Conservation (phyloP, 176 grass and related monocot genomes). For the Aegilops longissima region DNA sequence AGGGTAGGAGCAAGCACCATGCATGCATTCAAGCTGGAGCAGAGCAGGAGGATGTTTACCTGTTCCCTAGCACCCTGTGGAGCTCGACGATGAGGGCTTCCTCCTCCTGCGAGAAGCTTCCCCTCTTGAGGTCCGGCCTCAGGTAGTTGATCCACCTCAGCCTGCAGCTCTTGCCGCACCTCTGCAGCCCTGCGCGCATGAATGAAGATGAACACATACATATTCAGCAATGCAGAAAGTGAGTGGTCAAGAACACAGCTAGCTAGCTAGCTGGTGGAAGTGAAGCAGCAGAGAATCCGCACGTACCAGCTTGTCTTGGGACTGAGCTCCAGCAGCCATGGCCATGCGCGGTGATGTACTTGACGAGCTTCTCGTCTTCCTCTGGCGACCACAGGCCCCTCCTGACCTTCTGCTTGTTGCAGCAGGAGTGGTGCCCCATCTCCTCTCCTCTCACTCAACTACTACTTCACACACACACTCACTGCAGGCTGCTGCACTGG, state of each 20-base stretch:
- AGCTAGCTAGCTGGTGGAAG: neutral
- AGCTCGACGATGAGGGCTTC: slow-evolving; percentile 95
- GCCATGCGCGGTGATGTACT: slow-evolving; percentile 81
- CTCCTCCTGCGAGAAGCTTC: slow-evolving; percentile 95
- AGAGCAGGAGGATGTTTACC: slow-evolving; percentile 29
- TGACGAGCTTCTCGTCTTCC: slow-evolving; percentile 95
- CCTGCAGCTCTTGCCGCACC: slow-evolving; percentile 99
- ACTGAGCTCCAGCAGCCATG: slow-evolving; percentile 99
- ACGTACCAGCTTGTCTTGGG: slow-evolving; percentile 69
- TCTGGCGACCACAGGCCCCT: slow-evolving; percentile 97
- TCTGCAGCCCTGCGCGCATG: slow-evolving; percentile 60
- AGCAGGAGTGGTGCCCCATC: slow-evolving; percentile 99
- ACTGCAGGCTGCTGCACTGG: neutral
- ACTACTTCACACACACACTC: neutral
- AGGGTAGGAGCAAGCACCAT: neutral
- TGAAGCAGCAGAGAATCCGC: neutral
- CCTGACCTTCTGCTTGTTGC: slow-evolving; percentile 99
- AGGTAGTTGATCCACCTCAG: slow-evolving; percentile 99
- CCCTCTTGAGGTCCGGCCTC: slow-evolving; percentile 95
- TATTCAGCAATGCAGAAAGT: neutral
- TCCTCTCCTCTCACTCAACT: slow-evolving; percentile 29
- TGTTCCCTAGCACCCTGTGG: slow-evolving; percentile 95
- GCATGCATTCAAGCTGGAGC: no score
- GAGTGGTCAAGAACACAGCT: neutral
- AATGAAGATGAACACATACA: neutral